Base-by-base conservation (phyloP, 2,329 filamentous ascomycete genomes). In the Colletotrichum agaves region DNA sequence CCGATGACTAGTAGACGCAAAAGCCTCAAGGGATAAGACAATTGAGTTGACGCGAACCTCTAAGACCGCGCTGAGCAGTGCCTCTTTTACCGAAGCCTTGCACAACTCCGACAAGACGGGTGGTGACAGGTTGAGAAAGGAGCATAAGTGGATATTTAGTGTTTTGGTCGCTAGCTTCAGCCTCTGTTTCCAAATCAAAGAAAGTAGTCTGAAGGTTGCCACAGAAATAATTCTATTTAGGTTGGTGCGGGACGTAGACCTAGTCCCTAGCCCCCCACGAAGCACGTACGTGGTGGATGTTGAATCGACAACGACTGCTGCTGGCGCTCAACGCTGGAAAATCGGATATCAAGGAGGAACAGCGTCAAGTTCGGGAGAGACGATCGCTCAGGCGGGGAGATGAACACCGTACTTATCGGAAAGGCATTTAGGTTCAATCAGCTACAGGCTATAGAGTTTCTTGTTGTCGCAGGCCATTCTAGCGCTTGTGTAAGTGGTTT, bases 151-250 rank as follows among this genome's bases (percentile, higher is more conserved):
- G 2, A 71, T 75, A 37, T 71, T 71, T 75, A 83, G 58, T 72
- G 80, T 61, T 78, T 75, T 49, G 67, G 75, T 71, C 27, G 82
- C 56, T 75, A 56, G 57, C 43, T 43, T 71, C 47, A 71, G 71
- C 49, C 59, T 72, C 23, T 72, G 63, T 57, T 63, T 71, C 50
- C 71, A 70, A 68, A 60, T 70, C 46, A 46, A 46, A 33, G 70
- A 68, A 70, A 72, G 63, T 56, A 74, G 70, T 57, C 71, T 39
- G 10, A 63, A 56, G 5, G 53, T 52, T 5, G 35, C 19, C 17
- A 21, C 5, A 39, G 12, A 27, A 35, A 5, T 2, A 13, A 19
- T 7, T 17, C 41, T 3, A 4, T 27, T 6, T 27, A 27, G 5
- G 23, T 27, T 6, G 23, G 23, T 1, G 23, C 23, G 23, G 23